phyloP scores from a whole-genome alignment of 2,329 filamentous ascomycete species.

The Bipolaris oryzae region DNA sequence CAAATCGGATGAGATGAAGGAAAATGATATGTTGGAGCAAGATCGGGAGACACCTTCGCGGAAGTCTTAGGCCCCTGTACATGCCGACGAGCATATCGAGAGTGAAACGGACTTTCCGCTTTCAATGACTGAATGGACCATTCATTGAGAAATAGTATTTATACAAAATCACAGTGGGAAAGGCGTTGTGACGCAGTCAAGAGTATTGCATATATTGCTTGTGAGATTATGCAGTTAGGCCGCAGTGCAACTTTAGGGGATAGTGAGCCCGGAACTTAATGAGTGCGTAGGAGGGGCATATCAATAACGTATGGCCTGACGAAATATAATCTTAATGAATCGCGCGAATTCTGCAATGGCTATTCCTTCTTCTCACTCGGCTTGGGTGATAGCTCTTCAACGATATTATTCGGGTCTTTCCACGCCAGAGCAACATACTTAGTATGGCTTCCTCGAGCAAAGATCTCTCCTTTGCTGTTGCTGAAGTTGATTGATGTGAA shows the following conservation, averaged over 20 bases:
- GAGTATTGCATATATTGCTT: neutral
- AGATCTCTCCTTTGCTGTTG: conserved; percentile 63
- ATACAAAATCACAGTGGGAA: neutral
- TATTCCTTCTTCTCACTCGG: conserved; percentile 31
- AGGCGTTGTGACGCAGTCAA: neutral
- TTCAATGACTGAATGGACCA: neutral
- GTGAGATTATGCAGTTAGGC: neutral
- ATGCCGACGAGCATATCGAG: neutral
- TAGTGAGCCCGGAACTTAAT: neutral
- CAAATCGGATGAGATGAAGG: conserved; percentile 24
- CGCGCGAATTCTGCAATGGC: neutral
- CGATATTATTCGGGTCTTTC: conserved; percentile 67
- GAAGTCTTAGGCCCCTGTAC: neutral
- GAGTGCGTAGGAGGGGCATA: neutral
- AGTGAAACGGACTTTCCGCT: neutral
- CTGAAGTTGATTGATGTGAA: conserved; percentile 67
- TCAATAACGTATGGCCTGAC: neutral
- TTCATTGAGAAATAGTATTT: neutral
- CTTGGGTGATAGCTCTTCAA: conserved; percentile 59
- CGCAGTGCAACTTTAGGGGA: neutral
- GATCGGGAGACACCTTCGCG: conserved; percentile 14
- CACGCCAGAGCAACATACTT: conserved; percentile 68
- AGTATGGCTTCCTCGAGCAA: conserved; percentile 70
- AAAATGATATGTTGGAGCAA: conserved; percentile 1
- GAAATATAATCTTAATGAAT: neutral